Conservation (phyloP, 108 stramenopile species). For the Asterionellopsis glacialis region DNA sequence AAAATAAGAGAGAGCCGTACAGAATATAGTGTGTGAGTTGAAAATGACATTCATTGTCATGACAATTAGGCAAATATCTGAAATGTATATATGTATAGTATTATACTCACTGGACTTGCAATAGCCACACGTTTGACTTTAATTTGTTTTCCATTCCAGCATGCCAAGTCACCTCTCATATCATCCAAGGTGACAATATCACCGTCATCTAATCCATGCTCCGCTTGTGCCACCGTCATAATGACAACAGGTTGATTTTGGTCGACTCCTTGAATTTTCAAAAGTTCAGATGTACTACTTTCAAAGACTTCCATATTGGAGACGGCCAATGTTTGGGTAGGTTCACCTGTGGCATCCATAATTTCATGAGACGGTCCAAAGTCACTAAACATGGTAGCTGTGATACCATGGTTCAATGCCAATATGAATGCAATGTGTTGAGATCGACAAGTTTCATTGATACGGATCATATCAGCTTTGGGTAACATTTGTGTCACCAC, state of each 20-base stretch:
- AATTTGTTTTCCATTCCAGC: constrained; percentile 30
- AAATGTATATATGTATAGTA: too few relatives aligned
- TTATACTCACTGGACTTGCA: constrained; percentile 20
- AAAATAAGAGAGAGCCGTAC: too few relatives aligned
- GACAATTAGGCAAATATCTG: too few relatives aligned
- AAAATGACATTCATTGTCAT: too few relatives aligned
- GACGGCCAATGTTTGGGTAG: constrained; percentile 39
- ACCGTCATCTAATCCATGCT: constrained; percentile 48
- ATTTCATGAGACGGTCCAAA: constrained; percentile 36
- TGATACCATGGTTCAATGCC: constrained; percentile 35
- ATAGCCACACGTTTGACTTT: constrained; percentile 48
- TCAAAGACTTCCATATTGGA: constrained; percentile 36
- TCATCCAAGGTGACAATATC: constrained; percentile 40
- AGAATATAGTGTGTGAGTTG: too few relatives aligned
- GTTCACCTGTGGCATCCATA: constrained; percentile 41
- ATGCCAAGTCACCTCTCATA: constrained; percentile 34
- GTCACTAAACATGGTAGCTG: constrained; percentile 36
- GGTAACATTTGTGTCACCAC: constrained; percentile 28
- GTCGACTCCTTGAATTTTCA: constrained; percentile 35
- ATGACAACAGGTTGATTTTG: constrained; percentile 38
- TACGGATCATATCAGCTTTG: background rate
- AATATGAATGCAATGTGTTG: constrained; percentile 37
- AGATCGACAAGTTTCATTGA: constrained; percentile 16
- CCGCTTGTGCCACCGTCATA: constrained; percentile 40
- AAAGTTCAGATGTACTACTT: constrained; percentile 29